phyloP scores from a whole-genome alignment of 2,329 filamentous ascomycete genomes.

The Clonostachys rhizophaga region DNA sequence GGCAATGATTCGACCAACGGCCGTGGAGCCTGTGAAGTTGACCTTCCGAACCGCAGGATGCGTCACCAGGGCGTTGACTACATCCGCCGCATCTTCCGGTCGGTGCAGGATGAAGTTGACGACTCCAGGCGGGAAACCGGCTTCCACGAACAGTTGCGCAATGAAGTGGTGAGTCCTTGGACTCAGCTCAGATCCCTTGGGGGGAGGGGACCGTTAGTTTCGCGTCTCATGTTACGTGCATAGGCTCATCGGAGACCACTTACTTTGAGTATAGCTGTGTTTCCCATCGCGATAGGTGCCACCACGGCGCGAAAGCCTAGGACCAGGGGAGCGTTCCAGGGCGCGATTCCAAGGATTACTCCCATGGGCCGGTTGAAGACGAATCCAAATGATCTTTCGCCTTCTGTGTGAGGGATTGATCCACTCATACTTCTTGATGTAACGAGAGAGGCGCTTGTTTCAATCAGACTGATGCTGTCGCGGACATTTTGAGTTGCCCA shows the following conservation, averaged over 20 bases:
- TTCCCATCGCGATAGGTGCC: conserved; percentile 48
- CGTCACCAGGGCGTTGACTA: conserved; percentile 62
- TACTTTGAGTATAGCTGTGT: conserved; percentile 60
- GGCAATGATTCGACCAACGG: too few species aligned
- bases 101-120: conserved; percentile 64
- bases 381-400: too few species aligned
- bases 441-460: too few species aligned
- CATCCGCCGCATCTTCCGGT: conserved; percentile 56
- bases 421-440: too few species aligned
- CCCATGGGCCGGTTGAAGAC: conserved; percentile 45
- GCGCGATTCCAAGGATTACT: conserved; percentile 64
- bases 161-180: conserved; percentile 58
- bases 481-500: too few species aligned
- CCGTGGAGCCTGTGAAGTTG: not conserved
- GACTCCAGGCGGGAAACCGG: conserved; percentile 66
- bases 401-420: too few species aligned
- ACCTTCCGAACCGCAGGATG: conserved; percentile 4
- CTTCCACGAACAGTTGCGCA: conserved; percentile 57
- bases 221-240: too few species aligned
- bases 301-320: conserved; percentile 29
- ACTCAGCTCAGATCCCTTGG: conserved; percentile 64
- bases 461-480: too few species aligned
- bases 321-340: conserved; percentile 38
- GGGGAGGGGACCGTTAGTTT: conserved; percentile 21
- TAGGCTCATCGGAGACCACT: too few species aligned